phyloP scores from a whole-genome alignment of 331 rosid species.

The Spiraea crenata region DNA sequence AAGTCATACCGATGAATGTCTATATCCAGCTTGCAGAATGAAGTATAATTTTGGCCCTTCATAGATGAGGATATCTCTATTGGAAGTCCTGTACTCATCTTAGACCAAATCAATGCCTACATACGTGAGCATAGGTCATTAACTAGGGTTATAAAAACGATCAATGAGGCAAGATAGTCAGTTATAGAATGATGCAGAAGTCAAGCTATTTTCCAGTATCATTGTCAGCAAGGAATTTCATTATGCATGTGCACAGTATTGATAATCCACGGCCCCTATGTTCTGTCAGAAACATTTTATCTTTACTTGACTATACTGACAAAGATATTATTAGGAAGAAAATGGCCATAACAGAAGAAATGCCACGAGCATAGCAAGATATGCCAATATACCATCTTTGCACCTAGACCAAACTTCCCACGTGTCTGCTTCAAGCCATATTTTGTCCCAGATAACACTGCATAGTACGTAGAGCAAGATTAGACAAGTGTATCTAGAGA shows the following conservation, averaged over 20 bases:
- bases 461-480: conserved; percentile 29
- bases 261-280: background rate
- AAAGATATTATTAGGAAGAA: too few species aligned
- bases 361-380: conserved; percentile 16
- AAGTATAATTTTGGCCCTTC: conserved; percentile 63
- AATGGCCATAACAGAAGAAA: background rate
- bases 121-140: conserved; percentile 14
- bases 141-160: background rate
- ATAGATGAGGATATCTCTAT: conserved; percentile 86
- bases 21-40: conserved; percentile 93
- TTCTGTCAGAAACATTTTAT: background rate
- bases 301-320: background rate
- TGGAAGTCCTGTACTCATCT: conserved; percentile 98
- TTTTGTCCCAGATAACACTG: conserved; percentile 96
- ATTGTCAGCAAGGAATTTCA: background rate
- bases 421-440: conserved; percentile 96
- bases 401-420: conserved; percentile 97
- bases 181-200: background rate
- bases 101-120: conserved; percentile 98
- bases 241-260: background rate
- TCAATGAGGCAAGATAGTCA: conserved; percentile 7
- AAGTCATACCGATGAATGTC: conserved; percentile 81
- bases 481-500: conserved; percentile 3
- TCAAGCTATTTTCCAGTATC: background rate
- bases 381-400: conserved; percentile 73